These are phyloP conservation scores for Chaetomium tenue DNA, from an alignment of 495 filamentous ascomycete genomes.

Conservation along the genomic window DNA sequence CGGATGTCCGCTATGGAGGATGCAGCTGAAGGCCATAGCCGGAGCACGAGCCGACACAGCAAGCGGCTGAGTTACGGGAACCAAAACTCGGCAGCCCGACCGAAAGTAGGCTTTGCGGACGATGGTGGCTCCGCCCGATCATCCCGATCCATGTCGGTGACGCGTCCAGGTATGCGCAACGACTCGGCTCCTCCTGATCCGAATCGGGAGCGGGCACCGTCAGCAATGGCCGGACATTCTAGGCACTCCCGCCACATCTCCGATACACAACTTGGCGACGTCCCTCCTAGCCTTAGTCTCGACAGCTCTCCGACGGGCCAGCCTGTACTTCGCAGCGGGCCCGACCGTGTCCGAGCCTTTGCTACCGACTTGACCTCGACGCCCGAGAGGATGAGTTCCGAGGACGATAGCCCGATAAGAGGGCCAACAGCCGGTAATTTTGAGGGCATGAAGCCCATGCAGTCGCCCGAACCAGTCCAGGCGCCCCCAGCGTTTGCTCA, in stretches of 20 bases:
- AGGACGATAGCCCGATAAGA: conserved; percentile 47
- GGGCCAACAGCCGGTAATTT: conserved; percentile 41
- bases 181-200: conserved; percentile 47
- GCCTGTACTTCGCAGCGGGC: conserved; percentile 27
- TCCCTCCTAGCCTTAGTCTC: conserved; percentile 13
- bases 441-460: conserved; percentile 54
- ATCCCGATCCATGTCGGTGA: conserved; percentile 52
- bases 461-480: conserved; percentile 69
- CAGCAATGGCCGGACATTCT: conserved; percentile 43
- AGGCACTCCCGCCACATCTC: conserved; percentile 44
- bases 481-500: conserved; percentile 74
- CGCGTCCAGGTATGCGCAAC: conserved; percentile 43
- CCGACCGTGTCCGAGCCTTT: conserved; percentile 36
- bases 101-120: conserved; percentile 64
- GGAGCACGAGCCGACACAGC: conserved; percentile 57
- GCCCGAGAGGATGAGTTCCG: conserved; percentile 58
- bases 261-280: conserved; percentile 34
- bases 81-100: conserved; percentile 36
- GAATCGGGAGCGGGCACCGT: conserved; percentile 44
- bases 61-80: conserved; percentile 66
- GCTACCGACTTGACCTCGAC: conserved; percentile 45
- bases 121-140: conserved; percentile 54
- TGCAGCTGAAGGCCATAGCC: conserved; percentile 52
- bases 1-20: conserved; percentile 63
- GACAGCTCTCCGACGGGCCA: conserved; percentile 26